phyloP scores from a whole-genome alignment of 768 basidiomycete species.

The Floccularia luteovirens region DNA sequence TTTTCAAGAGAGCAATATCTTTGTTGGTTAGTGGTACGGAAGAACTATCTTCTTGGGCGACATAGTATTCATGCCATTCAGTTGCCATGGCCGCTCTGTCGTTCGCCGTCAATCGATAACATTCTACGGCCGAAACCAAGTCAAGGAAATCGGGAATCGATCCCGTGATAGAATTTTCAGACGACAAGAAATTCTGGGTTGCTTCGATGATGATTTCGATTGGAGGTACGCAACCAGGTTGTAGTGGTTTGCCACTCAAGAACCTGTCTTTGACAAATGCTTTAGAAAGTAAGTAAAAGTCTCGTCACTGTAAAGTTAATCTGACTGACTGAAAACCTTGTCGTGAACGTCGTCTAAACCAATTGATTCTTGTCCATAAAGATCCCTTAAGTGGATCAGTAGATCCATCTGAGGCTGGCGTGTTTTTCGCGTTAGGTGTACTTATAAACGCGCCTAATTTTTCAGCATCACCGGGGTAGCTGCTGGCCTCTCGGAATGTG shows the following conservation, averaged over 20 bases:
- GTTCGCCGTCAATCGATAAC: conserved; percentile 20
- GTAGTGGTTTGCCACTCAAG: conserved; percentile 4
- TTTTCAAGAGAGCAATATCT: not conserved
- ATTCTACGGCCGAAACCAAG: conserved; percentile 27
- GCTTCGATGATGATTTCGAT: conserved; percentile 22
- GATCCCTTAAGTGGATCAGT: too few species aligned
- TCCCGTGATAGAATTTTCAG: conserved; percentile 11
- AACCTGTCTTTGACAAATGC: not conserved
- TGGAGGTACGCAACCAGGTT: conserved; percentile 11
- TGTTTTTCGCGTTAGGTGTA: too few species aligned
- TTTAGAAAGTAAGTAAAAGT: not conserved
- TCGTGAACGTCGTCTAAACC: too few species aligned
- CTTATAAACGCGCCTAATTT: too few species aligned
- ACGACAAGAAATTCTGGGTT: conserved; percentile 21
- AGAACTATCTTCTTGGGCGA: conserved; percentile 6
- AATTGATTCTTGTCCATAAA: too few species aligned
- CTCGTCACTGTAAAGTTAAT: too few species aligned
- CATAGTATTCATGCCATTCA: conserved; percentile 18
- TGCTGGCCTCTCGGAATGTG: too few species aligned
- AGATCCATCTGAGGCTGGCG: too few species aligned
- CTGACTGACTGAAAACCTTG: too few species aligned
- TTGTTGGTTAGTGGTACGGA: conserved; percentile 6
- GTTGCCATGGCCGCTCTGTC: conserved; percentile 17
- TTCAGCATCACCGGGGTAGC: too few species aligned
- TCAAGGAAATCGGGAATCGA: conserved; percentile 25